phyloP scores from a whole-genome alignment of 208 protist genomes.

The Novymonas esmeraldas region DNA sequence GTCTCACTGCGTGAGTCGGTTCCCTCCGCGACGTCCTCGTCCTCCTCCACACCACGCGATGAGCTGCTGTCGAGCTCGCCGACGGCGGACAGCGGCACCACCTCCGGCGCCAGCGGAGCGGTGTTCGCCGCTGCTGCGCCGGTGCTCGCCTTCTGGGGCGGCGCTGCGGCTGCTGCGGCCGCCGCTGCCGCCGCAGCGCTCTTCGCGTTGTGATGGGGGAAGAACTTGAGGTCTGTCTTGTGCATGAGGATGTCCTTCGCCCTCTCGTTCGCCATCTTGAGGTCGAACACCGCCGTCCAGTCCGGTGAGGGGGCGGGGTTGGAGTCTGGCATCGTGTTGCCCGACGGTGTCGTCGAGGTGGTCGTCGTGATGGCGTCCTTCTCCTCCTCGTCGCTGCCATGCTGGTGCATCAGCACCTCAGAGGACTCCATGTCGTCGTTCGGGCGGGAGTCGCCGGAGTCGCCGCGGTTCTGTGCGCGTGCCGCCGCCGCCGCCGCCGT shows the following conservation, averaged over 20 bases:
- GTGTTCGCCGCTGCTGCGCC: not conserved
- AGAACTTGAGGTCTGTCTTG: constrained; percentile 26
- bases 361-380: constrained; percentile 9
- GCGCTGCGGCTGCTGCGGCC: constrained; percentile 1
- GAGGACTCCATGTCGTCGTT: not conserved
- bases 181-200: constrained; percentile 9
- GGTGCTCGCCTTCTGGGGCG: not conserved
- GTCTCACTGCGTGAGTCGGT: constrained; percentile 3
- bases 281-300: constrained; percentile 36
- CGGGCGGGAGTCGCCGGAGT: not conserved
- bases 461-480: not conserved
- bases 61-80: constrained; percentile 40
- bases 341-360: constrained; percentile 10
- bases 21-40: constrained; percentile 6
- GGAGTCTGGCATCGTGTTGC: constrained; percentile 20
- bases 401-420: not conserved
- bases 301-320: constrained; percentile 15
- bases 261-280: constrained; percentile 34
- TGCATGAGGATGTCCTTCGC: constrained; percentile 38
- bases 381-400: constrained; percentile 5
- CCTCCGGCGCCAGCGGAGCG: not conserved
- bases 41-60: constrained; percentile 23
- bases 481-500: not conserved
- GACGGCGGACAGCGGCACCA: constrained; percentile 30
- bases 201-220: constrained; percentile 22